These are phyloP conservation scores for Magnusiomyces suaveolens DNA, from an alignment of 1,139 yeast species.

Conservation along the genomic window DNA sequence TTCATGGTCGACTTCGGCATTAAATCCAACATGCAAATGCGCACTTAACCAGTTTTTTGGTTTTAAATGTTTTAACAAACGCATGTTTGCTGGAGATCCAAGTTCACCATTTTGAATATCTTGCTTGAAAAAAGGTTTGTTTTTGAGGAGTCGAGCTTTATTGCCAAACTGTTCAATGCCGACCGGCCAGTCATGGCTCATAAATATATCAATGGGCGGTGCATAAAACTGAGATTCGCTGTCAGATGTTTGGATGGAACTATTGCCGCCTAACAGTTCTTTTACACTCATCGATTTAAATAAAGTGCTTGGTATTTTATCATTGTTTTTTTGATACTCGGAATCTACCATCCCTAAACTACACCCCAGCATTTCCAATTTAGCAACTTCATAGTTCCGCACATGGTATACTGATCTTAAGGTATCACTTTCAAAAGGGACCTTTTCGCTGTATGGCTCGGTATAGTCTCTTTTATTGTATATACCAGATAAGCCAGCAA, in stretches of 20 bases:
- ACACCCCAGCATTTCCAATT: constrained; percentile 36
- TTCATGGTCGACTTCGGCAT: constrained; percentile 43
- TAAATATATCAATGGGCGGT: constrained; percentile 40
- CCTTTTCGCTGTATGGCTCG: constrained; percentile 34
- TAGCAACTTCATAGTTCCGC: constrained; percentile 52
- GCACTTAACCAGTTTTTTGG: constrained; percentile 83
- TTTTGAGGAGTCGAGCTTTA: constrained; percentile 36
- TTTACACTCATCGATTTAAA: background rate
- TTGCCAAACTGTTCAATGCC: constrained; percentile 66
- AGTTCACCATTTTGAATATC: constrained; percentile 54
- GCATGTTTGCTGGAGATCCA: constrained; percentile 69
- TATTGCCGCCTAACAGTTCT: constrained; percentile 6
- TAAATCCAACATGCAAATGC: constrained; percentile 72
- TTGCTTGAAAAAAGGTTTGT: constrained; percentile 56
- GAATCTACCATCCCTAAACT: background rate
- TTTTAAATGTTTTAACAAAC: constrained; percentile 42
- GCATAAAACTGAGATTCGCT: background rate
- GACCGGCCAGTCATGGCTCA: constrained; percentile 94
- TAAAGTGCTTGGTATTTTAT: constrained; percentile 18
- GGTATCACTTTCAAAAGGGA: constrained; percentile 43
- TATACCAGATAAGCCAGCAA: constrained; percentile 81
- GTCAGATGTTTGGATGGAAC: background rate
- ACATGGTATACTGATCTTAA: constrained; percentile 65
- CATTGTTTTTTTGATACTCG: background rate
- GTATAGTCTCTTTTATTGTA: constrained; percentile 45